Conservation (phyloP, 169 alveolate genomes). For the Perkinsus chesapeaki region DNA sequence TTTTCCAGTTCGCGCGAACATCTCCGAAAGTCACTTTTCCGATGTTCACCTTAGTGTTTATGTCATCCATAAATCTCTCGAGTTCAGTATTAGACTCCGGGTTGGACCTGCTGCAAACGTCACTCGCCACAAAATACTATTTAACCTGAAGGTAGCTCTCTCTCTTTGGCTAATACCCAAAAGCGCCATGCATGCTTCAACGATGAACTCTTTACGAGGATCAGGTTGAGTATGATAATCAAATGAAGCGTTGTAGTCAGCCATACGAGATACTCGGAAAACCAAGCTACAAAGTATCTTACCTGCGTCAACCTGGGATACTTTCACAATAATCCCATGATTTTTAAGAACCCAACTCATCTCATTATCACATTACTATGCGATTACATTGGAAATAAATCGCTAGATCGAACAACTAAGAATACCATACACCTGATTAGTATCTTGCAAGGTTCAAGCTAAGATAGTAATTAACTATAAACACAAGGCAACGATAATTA, state of each 20-base stretch:
- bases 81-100: background rate
- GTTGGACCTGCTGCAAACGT: background rate
- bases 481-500: background rate
- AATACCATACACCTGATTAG: background rate
- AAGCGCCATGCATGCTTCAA: background rate
- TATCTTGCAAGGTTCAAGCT: background rate
- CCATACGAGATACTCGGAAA: background rate
- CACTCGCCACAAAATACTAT: background rate
- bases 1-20: too few relatives aligned
- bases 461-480: background rate
- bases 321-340: too few relatives aligned
- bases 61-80: background rate
- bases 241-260: background rate
- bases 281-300: background rate
- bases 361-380: too few relatives aligned
- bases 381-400: too few relatives aligned
- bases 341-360: too few relatives aligned
- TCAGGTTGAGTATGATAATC: background rate
- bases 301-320: too few relatives aligned
- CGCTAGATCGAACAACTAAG: too few relatives aligned
- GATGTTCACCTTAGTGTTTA: background rate
- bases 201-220: background rate
- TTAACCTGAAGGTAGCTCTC: background rate
- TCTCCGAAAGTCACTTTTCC: too few relatives aligned
- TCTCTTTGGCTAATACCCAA: background rate